Base-by-base conservation (phyloP, 2,329 filamentous ascomycete species). In the Amauroascus niger region DNA sequence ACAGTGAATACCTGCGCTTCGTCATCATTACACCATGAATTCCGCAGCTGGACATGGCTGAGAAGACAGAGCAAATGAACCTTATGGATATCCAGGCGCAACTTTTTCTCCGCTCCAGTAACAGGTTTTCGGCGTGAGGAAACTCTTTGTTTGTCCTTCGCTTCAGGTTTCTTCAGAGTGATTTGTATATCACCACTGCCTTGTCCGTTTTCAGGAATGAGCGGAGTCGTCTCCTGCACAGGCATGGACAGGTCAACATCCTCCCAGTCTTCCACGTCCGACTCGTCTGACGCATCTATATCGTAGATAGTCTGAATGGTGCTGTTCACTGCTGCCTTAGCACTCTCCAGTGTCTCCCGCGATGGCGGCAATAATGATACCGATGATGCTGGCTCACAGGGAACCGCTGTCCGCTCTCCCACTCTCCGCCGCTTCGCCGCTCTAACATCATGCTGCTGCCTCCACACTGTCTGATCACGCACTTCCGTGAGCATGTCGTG, bases 21-120 rank as follows among this genome's bases (percentile, higher is more conserved):
- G 13, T 72, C 62, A 64, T 91, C 84, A 63, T 95, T 95, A 70
- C 90, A 96, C 88, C 91, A 96, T 52, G 79, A 74, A 64, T 97
- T 98, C 53, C 90, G 82, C 54, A 81, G 75, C 59, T 86, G 79
- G 14, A 84, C 78, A 67, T 97, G 88, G 8, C 82, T 81, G 14
- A 98, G 70, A 1, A 98, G 76, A 65, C 88, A 95, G 13, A 96
- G 72, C 0, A 97, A 60, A 69, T 98, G 90, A 57, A 83, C 75
- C 68, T 91, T 95, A 68, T 98, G 93, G n/a, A 89, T 76, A 49
- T 88, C 79, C 28, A 93, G 67, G 18, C 90, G 81, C 28, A 76
- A 65, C 45, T 75, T 77, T 58, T 77, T 82, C 58, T 85, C 82
- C 0, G 74, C 73, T 6, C 73, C 72, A 1, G 79, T 79, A 14